Evolutionary conservation across 768 basidiomycete species (phyloP), one percentile per base, ranked within the genome.

Genomic region (Nevesoporus exiguus): DNA sequence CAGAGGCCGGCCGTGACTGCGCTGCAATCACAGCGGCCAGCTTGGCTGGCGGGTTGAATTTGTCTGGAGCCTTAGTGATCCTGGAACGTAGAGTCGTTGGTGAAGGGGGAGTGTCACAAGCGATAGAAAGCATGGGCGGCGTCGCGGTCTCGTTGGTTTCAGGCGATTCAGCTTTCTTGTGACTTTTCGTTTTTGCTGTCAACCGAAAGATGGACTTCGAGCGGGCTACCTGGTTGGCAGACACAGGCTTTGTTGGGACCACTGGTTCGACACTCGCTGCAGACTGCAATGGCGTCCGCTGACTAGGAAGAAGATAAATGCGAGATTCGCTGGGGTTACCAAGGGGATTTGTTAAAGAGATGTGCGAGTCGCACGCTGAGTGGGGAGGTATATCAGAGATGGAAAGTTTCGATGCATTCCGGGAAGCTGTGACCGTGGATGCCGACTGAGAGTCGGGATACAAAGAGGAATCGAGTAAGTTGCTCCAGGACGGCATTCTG

Each of bases 171-270:
- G n/a, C n/a, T n/a, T n/a, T n/a, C n/a, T n/a, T n/a, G n/a, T n/a
- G n/a, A n/a, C n/a, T n/a, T 36, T 70, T 71, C 36, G 60, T 46
- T 58, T 66, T 67, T 7, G 62, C 49, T 17, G 66, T 51, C 46
- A 68, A 51, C 10, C 64, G 56, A 48, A 69, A 69, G 14, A 69
- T 71, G 13, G 68, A 67, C 49, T 71, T 71, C 7, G 69, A 47
- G 37, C 65, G 61, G 8, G 36, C 39, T 1, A 47, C n/a, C 29
- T 58, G 34, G 29, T 24, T 39, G 19, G 47, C 14, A 49, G 55
- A 27, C 6, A 44, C 17, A 10, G 46, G 45, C 11, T 48, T 52
- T 15, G 51, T 52, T 21, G 58, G 46, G 0, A 46, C 47, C 29
- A 56, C 40, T 2, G 66, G 60, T 24, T 61, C 66, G 5, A 66